A percentile compares a stretch with the other conserved stretches of the same genome.
These are phyloP conservation scores for Acephala macrosclerotiorum DNA, from an alignment of 2,329 filamentous ascomycete genomes.

Conservation along the genomic window DNA sequence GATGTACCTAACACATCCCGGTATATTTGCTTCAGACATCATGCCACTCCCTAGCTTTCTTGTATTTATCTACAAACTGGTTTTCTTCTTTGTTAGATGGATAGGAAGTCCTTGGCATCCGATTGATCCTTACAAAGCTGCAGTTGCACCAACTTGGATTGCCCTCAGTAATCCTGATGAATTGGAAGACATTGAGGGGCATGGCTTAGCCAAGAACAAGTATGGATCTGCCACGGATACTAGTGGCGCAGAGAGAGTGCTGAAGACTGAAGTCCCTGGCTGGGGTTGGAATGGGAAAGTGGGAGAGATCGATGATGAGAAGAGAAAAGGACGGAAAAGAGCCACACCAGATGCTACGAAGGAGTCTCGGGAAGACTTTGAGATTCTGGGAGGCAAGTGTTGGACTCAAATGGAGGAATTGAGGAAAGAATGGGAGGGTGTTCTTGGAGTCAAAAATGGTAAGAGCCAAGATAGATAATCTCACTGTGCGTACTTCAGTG, in stretches of 20 bases:
- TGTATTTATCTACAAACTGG: conserved; percentile 70
- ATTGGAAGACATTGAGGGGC: conserved; percentile 61
- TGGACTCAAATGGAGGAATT: conserved; percentile 79
- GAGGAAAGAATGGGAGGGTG: conserved; percentile 67
- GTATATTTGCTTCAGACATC: conserved; percentile 83
- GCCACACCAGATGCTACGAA: conserved; percentile 65
- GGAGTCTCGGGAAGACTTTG: conserved; percentile 67
- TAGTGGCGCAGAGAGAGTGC: conserved; percentile 65
- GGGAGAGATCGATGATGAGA: conserved; percentile 45
- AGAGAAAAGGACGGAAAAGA: conserved; percentile 64
- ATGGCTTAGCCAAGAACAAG: conserved; percentile 66
- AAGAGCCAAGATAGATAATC: conserved; percentile 9
- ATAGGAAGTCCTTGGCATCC: conserved; percentile 90
- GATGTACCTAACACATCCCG: conserved; percentile 85
- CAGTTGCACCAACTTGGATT: conserved; percentile 79
- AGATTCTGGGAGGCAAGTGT: conserved; percentile 63
- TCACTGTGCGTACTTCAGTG: not conserved
- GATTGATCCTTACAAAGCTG: conserved; percentile 77
- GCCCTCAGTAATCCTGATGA: conserved; percentile 70
- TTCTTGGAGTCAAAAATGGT: conserved; percentile 35
- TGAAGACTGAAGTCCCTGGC: conserved; percentile 83
- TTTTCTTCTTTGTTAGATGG: conserved; percentile 76
- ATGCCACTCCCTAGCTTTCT: conserved; percentile 77
- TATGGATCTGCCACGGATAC: conserved; percentile 81
- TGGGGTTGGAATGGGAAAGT: conserved; percentile 78